Percentiles rank a stretch among this genome's conserved stretches.
Conservation (phyloP, 352 stramenopile genomes). For the Globisporangium cystogenes region DNA sequence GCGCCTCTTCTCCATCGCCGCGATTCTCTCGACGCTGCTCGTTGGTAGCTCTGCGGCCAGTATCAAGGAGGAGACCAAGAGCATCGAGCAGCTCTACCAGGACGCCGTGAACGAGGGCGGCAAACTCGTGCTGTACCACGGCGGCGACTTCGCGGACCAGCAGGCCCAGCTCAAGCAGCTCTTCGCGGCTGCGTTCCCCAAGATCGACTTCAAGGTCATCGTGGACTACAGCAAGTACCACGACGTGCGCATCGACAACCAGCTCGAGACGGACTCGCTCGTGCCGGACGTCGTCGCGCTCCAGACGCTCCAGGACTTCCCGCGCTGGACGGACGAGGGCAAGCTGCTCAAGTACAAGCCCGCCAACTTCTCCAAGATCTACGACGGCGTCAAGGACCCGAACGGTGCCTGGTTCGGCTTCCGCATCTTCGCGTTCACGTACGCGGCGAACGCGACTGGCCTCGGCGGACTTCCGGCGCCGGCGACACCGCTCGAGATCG, state of each 20-base stretch:
- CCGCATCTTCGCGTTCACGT: constrained; percentile 27
- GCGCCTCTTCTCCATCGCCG: constrained; percentile 1
- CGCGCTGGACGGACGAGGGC: constrained; percentile 32
- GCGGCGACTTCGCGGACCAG: no score
- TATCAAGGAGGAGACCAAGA: constrained; percentile 35
- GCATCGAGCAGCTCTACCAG: constrained; percentile 35
- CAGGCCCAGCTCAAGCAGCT: no score
- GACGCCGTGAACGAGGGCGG: constrained; percentile 46
- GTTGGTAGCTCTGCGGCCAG: no score
- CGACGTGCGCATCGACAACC: no score
- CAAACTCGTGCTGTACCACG: constrained; percentile 27
- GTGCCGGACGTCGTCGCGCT: constrained; percentile 37
- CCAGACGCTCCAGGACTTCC: constrained; percentile 52
- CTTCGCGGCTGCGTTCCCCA: no score
- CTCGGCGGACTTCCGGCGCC: no score
- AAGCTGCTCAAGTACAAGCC: constrained; percentile 52
- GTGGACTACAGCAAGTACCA: no score
- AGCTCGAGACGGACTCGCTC: constrained; percentile 5
- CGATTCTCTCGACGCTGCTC: no score
- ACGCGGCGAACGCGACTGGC: no score
- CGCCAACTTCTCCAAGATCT: constrained; percentile 43
- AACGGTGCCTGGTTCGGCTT: constrained; percentile 31
- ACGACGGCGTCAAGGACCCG: constrained; percentile 30
- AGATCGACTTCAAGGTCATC: no score
- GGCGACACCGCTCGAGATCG: no score